phyloP scores from a whole-genome alignment of 805 yeast genomes.

The Diddensiella transvaalensis region DNA sequence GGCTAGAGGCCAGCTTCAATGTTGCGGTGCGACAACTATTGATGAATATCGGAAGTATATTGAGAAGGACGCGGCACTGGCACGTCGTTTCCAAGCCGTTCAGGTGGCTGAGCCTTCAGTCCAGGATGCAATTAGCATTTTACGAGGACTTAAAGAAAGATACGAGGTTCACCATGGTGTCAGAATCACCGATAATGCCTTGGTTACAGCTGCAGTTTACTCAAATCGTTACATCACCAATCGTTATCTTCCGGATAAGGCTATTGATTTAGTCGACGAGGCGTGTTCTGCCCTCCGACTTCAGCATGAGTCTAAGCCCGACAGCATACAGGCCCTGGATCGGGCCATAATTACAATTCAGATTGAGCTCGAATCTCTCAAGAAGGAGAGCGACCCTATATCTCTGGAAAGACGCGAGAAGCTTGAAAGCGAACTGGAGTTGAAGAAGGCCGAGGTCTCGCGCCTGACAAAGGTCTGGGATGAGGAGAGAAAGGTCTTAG shows the following conservation, averaged over 20 bases:
- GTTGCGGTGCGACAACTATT: constrained; percentile 94
- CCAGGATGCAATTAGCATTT: constrained; percentile 83
- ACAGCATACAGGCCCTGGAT: constrained; percentile 84
- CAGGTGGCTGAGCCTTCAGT: constrained; percentile 83
- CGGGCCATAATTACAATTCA: constrained; percentile 89
- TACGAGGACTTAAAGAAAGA: constrained; percentile 89
- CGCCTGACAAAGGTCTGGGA: constrained; percentile 86
- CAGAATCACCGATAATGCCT: constrained; percentile 83
- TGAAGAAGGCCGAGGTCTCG: constrained; percentile 60
- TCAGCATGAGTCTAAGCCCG: constrained; percentile 97
- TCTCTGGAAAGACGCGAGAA: constrained; percentile 75
- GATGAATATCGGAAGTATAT: constrained; percentile 91
- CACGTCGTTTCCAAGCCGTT: constrained; percentile 91
- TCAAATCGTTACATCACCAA: constrained; percentile 89
- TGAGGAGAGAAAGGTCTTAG: constrained; percentile 70
- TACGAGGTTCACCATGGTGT: constrained; percentile 99
- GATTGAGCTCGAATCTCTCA: constrained; percentile 88
- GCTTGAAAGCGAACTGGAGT: constrained; percentile 61
- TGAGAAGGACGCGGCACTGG: constrained; percentile 93
- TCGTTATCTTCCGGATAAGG: constrained; percentile 90
- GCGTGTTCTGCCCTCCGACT: constrained; percentile 92
- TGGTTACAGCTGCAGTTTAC: constrained; percentile 89
- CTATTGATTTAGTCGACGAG: constrained; percentile 94
- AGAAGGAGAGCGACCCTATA: constrained; percentile 85
- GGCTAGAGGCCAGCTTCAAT: constrained; percentile 87